Evolutionary conservation across 2,329 filamentous ascomycete species (phyloP), one percentile per base, ranked within the genome.

Genomic region (Didymella pomorum): DNA sequence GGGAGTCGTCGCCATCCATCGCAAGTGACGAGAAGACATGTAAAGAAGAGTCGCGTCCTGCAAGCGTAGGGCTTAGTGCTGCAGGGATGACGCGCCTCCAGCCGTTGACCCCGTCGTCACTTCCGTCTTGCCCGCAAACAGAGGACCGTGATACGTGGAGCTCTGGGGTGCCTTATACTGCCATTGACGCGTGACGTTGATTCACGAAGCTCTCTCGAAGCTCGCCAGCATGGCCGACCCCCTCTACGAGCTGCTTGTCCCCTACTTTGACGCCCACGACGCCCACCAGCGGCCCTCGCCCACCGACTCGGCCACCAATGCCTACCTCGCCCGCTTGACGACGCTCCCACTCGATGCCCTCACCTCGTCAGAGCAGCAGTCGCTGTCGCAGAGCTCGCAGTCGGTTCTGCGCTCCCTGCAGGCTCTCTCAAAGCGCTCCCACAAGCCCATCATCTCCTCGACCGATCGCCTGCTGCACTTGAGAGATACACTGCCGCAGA

Each of bases 351-450:
- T 96, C 49, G 83, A 87, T 23, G 86, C 89, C 33, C 84, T 98
- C 52, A 86, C 86, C 49, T 86, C 86, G 23, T 88, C 85, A 7
- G 95, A 99, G 76, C 89, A 90, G 0, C 88, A 92, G 61, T 87
- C 87, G 0, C 85, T 98, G n/a, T 82, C 89, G 0, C 92, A 97
- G 70, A 84, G 88, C 54, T 89, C 90, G 3, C 92, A 97, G 62
- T 90, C 91, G 0, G 85, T 91, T 39, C 84, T 94, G 14, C 86
- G 96, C 39, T 91, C 92, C 0, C 84, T 98, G 1, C 95, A 99
- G 75, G 86, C 87, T 0, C 86, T 98, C 48, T 94, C 93, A 8
- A 96, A 96, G 69, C 90, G 91, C 66, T 97, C 93, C 0, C 89
- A 97, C 77, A 91, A 89, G 72, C 84, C 89, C 18, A 88, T 98